Conservation (phyloP, 2,329 filamentous ascomycete species). For the Fusarium temperatum region DNA sequence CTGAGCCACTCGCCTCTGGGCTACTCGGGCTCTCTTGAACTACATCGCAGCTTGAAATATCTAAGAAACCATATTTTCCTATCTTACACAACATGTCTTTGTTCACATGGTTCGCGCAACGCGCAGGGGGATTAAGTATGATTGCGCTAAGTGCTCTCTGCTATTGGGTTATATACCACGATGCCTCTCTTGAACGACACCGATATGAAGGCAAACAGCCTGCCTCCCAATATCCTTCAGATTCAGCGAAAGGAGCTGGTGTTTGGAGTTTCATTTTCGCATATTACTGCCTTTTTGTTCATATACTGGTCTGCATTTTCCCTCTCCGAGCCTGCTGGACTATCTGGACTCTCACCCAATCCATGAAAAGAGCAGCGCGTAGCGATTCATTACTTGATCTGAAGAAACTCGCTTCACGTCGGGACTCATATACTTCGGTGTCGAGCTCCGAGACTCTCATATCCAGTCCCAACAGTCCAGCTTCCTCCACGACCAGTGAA, state of each 20-base stretch:
- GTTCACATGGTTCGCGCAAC: conserved; percentile 63
- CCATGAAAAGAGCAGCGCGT: conserved; percentile 56
- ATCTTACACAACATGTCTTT: conserved; percentile 55
- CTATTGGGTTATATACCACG: conserved; percentile 64
- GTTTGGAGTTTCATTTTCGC: conserved; percentile 65
- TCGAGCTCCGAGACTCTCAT: conserved; percentile 65
- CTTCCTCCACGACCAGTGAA: conserved; percentile 60
- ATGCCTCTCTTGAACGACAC: conserved; percentile 55
- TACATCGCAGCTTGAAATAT: background rate
- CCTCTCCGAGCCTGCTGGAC: conserved; percentile 70
- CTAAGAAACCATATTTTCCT: background rate
- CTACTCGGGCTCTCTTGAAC: background rate
- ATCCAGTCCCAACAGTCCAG: conserved; percentile 53
- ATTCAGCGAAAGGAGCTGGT: conserved; percentile 53
- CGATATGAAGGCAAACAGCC: conserved; percentile 55
- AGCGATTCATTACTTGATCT: conserved; percentile 56
- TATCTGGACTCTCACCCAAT: conserved; percentile 64
- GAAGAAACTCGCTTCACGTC: conserved; percentile 59
- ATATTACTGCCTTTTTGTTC: conserved; percentile 72
- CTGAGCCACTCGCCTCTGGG: background rate
- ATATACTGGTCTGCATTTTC: conserved; percentile 70
- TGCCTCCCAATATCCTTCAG: conserved; percentile 44
- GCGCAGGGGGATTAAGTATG: conserved; percentile 65
- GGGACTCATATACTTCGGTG: conserved; percentile 63
- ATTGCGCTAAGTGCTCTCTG: conserved; percentile 58